A percentile compares a stretch with the other conserved stretches of the same genome.
These are phyloP conservation scores for Ophiostoma sp. DNA, from an alignment of 2,329 filamentous ascomycete genomes.

Conservation along the genomic window DNA sequence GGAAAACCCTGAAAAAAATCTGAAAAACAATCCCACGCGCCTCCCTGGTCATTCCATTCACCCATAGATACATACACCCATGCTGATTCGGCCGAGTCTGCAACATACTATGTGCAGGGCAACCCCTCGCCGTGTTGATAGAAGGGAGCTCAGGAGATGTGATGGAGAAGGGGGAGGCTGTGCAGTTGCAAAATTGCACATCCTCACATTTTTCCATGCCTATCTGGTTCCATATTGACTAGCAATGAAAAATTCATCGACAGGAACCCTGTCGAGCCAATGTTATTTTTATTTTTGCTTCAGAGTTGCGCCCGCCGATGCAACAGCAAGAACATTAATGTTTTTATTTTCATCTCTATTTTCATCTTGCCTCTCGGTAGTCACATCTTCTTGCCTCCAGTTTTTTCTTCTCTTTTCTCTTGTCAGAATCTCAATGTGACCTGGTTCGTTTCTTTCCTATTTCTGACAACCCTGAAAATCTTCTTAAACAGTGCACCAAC, in stretches of 20 bases:
- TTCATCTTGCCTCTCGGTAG: background rate
- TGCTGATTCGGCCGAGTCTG: background rate
- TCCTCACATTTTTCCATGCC: background rate
- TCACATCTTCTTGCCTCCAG: background rate
- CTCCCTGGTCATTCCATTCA: background rate
- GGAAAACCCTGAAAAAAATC: background rate
- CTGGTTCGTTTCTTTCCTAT: background rate
- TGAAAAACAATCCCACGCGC: background rate
- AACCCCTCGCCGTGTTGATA: background rate
- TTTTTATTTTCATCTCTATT: background rate
- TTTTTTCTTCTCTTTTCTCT: background rate
- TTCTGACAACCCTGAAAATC: background rate
- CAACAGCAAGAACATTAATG: background rate
- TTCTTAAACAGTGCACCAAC: background rate
- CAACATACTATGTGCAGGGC: background rate
- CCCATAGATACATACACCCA: background rate
- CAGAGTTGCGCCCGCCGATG: background rate
- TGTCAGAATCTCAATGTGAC: background rate
- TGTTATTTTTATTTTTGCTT: conserved; percentile 4
- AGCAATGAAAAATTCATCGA: background rate
- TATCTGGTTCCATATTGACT: conserved; percentile 5
- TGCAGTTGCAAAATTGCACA: conserved; percentile 16
- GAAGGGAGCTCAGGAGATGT: no score
- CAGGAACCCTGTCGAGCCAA: conserved; percentile 4
- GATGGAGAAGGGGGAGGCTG: conserved; percentile 21